Evolutionary conservation across 139 green algal genomes (phyloP), one percentile per base, ranked within the genome.

Genomic region (Yamagishiella unicocca): DNA sequence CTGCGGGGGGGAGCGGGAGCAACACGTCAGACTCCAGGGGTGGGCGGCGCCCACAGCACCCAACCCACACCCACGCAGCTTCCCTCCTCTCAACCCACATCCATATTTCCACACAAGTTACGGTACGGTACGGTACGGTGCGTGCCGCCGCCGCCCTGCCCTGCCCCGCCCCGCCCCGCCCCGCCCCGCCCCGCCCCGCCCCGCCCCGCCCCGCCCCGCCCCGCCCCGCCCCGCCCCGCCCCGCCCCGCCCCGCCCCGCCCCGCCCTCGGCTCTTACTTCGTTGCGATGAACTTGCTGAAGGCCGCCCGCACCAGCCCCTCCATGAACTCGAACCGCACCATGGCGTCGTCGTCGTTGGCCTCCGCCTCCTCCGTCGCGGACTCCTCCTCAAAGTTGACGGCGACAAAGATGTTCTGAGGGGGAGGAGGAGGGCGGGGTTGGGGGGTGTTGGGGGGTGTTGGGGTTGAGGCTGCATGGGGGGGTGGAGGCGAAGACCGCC

Each of bases 361-460:
- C 14, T 90, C 83, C 29, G 78, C 43, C 82, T 92, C 87, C 58
- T 40, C 54, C 33, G 67, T 76, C 25, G 82, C 74, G 1, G 7
- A 68, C 46, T 91, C 91, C 76, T 93, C 90, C 83, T 94, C 91
- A 42, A 93, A 94, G 66, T 94, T 94, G 53, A 90, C 87, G 24
- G 89, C 83, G 2, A 93, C 68, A 54, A 93, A 93, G 66, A 93
- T 88, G 46, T 68, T 91, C 82, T 88, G 72, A 53, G 12, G 72
- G 43, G 58, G 50, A 17, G 50, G 50, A 17, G 50, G 50, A 58
- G n/a, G n/a, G n/a, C n/a, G n/a, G n/a, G n/a, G n/a, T n/a, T n/a
- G n/a, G n/a, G n/a, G n/a, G n/a, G n/a, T n/a, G n/a, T n/a, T n/a
- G n/a, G n/a, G n/a, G n/a, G n/a, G n/a, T n/a, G n/a, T n/a, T n/a